Conservation (phyloP, 208 protist genomes). For the Trypanosoma grayi region DNA sequence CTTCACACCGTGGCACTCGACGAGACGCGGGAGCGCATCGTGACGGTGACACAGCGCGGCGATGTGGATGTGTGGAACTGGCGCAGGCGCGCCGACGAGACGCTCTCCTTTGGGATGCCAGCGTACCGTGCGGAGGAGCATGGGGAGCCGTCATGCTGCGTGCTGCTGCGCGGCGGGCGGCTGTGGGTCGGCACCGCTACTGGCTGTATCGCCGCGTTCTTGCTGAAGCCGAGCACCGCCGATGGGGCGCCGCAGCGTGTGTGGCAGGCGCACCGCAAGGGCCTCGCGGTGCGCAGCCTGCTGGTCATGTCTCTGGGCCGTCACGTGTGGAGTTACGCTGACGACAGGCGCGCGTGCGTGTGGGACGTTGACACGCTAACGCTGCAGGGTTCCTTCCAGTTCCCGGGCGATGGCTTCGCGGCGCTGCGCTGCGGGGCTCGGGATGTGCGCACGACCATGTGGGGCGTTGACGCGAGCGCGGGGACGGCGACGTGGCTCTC, state of each 20-base stretch:
- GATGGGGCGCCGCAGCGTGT: conserved; percentile 20
- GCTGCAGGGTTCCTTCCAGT: conserved; percentile 50
- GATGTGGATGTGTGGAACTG: conserved; percentile 65
- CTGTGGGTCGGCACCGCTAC: conserved; percentile 55
- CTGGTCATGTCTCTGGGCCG: conserved; percentile 41
- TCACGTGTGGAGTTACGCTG: conserved; percentile 53
- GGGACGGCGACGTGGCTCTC: conserved; percentile 27
- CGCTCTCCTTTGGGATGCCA: conserved; percentile 33
- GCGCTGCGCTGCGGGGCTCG: conserved; percentile 11
- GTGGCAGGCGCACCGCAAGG: conserved; percentile 9
- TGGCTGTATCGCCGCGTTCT: conserved; percentile 37
- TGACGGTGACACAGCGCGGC: conserved; percentile 44
- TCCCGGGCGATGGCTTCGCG: conserved; percentile 27
- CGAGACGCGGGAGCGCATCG: conserved; percentile 13
- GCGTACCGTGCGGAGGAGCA: conserved; percentile 23
- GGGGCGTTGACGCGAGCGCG: conserved; percentile 28
- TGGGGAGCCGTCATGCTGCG: conserved; percentile 25
- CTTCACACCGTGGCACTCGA: conserved; percentile 33
- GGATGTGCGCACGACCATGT: conserved; percentile 32
- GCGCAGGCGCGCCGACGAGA: conserved; percentile 31
- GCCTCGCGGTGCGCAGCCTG: conserved; percentile 21
- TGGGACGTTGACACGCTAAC: conserved; percentile 35
- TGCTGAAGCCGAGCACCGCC: conserved; percentile 4
- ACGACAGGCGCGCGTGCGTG: conserved; percentile 33
- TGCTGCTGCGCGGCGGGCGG: conserved; percentile 15